These are phyloP conservation scores for Fomitopsis pulvina DNA, from an alignment of 768 basidiomycete genomes.

Conservation along the genomic window DNA sequence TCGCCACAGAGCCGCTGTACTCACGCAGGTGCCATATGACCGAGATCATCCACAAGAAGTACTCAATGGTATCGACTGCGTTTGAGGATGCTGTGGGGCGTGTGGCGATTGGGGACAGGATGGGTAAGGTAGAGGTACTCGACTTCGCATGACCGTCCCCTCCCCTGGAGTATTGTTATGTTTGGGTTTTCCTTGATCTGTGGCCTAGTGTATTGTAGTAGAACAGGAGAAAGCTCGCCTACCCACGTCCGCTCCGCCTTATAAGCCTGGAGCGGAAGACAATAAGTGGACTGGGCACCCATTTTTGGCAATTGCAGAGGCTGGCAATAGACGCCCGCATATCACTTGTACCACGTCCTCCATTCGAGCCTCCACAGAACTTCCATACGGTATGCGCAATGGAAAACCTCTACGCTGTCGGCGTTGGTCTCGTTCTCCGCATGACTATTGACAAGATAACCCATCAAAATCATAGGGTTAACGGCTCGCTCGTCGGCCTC, in stretches of 20 bases:
- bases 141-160: conserved; percentile 22
- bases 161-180: not conserved
- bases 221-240: not conserved
- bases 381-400: conserved; percentile 29
- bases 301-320: not conserved
- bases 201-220: not conserved
- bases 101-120: conserved; percentile 26
- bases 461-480: conserved; percentile 41
- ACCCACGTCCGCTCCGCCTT: too few species aligned
- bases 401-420: conserved; percentile 68
- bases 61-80: conserved; percentile 22
- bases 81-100: conserved; percentile 30
- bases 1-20: conserved; percentile 15
- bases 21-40: conserved; percentile 24
- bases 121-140: conserved; percentile 27
- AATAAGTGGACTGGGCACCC: not conserved
- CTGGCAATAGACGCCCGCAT: too few species aligned
- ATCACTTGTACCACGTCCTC: not conserved
- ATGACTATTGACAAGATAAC: conserved; percentile 49
- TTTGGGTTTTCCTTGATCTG: not conserved
- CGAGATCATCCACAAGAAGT: conserved; percentile 25
- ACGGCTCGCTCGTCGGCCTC: conserved; percentile 64
- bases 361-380: not conserved
- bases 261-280: too few species aligned
- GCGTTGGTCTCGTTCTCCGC: conserved; percentile 58